A percentile compares a stretch with the other conserved stretches of the same genome.
Conservation (phyloP, 129 eudicot species). For the Flaveria linearis region DNA sequence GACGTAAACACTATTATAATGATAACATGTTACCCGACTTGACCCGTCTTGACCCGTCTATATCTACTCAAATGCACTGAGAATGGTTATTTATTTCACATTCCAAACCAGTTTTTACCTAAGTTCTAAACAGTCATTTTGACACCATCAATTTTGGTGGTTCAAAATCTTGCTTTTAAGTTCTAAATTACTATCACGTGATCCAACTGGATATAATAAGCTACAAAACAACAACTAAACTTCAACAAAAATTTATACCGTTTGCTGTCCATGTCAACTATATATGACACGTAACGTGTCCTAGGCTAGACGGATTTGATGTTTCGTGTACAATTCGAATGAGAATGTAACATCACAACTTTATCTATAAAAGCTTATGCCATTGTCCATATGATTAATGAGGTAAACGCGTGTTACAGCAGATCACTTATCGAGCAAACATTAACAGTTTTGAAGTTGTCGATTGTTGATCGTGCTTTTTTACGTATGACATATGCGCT, state of each 20-base stretch:
- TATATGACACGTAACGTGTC: neutral
- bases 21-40: too few relatives aligned
- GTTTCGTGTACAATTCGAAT: neutral
- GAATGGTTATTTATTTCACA: constrained; percentile 16
- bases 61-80: too few relatives aligned
- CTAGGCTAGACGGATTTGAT: neutral
- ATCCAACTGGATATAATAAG: neutral
- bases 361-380: neutral
- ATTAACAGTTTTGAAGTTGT: neutral
- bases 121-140: constrained; percentile 34
- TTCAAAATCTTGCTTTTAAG: neutral
- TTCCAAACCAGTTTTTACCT: constrained; percentile 30
- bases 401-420: neutral
- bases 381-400: neutral
- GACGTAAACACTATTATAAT: too few relatives aligned
- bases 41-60: too few relatives aligned
- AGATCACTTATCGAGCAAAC: neutral
- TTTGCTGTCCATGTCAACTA: neutral
- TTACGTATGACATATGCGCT: neutral
- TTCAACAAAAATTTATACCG: neutral
- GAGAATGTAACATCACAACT: neutral
- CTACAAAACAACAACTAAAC: neutral
- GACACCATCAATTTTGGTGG: neutral
- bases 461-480: neutral
- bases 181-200: neutral